phyloP scores from a whole-genome alignment of 768 basidiomycete genomes.

The Pluteus cervinus region DNA sequence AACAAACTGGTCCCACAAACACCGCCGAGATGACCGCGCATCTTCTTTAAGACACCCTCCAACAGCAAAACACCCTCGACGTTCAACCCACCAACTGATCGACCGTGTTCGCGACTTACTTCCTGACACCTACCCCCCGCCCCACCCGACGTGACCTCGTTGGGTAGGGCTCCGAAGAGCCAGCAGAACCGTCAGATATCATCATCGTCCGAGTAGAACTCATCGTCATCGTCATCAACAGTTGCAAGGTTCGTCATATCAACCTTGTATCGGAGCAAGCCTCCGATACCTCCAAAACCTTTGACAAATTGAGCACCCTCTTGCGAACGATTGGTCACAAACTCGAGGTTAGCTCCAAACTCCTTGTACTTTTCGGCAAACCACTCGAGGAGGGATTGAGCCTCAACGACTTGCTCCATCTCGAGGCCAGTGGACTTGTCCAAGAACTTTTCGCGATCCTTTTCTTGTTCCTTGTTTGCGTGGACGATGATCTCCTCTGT shows the following conservation, averaged over 20 bases:
- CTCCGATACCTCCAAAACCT: conserved; percentile 98
- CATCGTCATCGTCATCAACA: conserved; percentile 81
- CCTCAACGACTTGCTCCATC: conserved; percentile 87
- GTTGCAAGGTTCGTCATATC: conserved; percentile 80
- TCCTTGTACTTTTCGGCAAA: conserved; percentile 98
- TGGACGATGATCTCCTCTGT: conserved; percentile 83
- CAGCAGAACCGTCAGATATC: conserved; percentile 82
- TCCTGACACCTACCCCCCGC: conserved; percentile 34
- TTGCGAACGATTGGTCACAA: conserved; percentile 93
- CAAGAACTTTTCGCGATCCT: conserved; percentile 89
- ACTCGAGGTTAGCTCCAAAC: conserved; percentile 93
- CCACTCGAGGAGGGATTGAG: conserved; percentile 92
- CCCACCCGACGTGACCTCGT: conserved; percentile 64
- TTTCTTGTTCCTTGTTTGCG: conserved; percentile 76
- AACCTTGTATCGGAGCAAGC: conserved; percentile 94
- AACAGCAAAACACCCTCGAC: no score
- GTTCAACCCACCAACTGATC: no score
- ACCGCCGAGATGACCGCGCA: no score
- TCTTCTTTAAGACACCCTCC: no score
- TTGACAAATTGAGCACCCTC: conserved; percentile 98
- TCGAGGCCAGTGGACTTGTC: conserved; percentile 94
- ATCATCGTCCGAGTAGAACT: conserved; percentile 76
- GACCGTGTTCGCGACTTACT: no score
- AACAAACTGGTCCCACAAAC: no score
- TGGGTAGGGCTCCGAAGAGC: conserved; percentile 79